Evolutionary conservation across 2,329 filamentous ascomycete species (phyloP).

Genomic region (Seiridium cupressi): DNA sequence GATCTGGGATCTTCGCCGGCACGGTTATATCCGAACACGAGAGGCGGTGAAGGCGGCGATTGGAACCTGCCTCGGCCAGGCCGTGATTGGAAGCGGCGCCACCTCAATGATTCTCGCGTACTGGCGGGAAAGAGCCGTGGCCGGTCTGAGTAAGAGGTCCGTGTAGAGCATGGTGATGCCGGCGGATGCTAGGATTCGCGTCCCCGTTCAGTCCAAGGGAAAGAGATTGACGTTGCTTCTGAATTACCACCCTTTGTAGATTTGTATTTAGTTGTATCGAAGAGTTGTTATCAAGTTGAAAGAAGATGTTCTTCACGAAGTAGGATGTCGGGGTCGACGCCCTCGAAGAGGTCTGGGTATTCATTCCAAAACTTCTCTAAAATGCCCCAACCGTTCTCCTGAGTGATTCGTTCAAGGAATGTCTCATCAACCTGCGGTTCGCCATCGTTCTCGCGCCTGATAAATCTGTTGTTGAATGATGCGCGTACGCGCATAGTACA

Average conservation of each 20-base stretch:
- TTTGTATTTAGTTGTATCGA: background rate
- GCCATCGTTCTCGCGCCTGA: background rate
- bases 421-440: background rate
- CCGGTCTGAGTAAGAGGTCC: background rate
- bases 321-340: background rate
- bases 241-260: too few species aligned
- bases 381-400: background rate
- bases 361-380: background rate
- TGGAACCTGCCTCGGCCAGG: constrained; percentile 6
- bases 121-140: constrained; percentile 18
- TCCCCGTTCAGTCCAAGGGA: too few species aligned
- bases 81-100: constrained; percentile 19
- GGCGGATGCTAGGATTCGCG: too few species aligned
- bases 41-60: constrained; percentile 3
- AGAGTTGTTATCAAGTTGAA: background rate
- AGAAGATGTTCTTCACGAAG: background rate
- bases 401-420: background rate
- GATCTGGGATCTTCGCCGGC: constrained; percentile 19
- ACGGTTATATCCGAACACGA: constrained; percentile 18
- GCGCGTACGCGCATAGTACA: background rate
- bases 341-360: background rate
- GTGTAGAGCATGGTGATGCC: too few species aligned
- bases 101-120: constrained; percentile 20
- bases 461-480: background rate
- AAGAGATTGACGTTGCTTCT: too few species aligned